A percentile compares a stretch with the other conserved stretches of the same genome.
Conservation (phyloP, 176 grass and related monocot species). For the Rhynchospora pubera region DNA sequence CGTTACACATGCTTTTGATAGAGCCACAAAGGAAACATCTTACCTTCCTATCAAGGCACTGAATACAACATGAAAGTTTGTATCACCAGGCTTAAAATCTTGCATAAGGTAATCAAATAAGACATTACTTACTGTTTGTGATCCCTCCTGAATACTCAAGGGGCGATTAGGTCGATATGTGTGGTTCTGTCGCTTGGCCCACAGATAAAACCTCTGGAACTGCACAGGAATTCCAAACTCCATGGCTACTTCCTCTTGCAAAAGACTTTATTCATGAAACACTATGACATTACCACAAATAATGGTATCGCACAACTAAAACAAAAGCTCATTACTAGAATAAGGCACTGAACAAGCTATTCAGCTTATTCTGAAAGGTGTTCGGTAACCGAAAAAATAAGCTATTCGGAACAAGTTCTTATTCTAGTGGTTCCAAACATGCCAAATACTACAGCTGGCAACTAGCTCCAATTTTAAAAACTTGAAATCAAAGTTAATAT, state of each 20-base stretch:
- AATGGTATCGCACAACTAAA: too few relatives aligned
- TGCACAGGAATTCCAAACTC: constrained; percentile 82
- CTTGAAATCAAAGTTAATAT: background rate
- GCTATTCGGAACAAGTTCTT: too few relatives aligned
- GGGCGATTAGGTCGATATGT: constrained; percentile 91
- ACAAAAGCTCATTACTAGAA: too few relatives aligned
- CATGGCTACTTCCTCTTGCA: constrained; percentile 95
- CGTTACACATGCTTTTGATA: too few relatives aligned
- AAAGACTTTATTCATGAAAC: constrained; percentile 50
- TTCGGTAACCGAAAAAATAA: too few relatives aligned
- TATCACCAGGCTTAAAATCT: background rate
- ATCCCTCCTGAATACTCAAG: constrained; percentile 68
- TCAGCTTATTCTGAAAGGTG: too few relatives aligned
- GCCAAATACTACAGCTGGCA: background rate
- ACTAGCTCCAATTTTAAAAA: background rate
- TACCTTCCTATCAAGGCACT: too few relatives aligned
- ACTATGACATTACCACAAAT: background rate
- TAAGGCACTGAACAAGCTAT: too few relatives aligned
- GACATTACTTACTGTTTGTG: constrained; percentile 66
- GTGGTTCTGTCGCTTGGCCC: constrained; percentile 98
- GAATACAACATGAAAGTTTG: too few relatives aligned
- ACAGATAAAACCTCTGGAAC: constrained; percentile 90
- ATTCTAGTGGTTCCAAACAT: too few relatives aligned
- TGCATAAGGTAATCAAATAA: background rate
- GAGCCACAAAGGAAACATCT: too few relatives aligned